Percentiles rank a stretch among this genome's conserved stretches.
These are phyloP conservation scores for Aspergillus diversus DNA, from an alignment of 495 filamentous ascomycete species.

Conservation along the genomic window DNA sequence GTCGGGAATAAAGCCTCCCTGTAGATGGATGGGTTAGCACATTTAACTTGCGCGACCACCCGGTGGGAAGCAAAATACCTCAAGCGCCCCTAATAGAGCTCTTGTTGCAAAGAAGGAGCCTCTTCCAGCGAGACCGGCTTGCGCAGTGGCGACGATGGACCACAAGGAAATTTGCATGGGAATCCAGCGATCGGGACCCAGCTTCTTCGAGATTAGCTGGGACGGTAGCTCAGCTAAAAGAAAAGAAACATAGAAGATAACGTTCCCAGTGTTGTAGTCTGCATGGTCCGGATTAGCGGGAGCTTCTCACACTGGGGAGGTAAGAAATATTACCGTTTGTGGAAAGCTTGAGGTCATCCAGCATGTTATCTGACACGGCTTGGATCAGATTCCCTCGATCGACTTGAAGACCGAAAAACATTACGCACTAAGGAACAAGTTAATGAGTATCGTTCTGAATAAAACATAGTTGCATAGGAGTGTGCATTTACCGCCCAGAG, in stretches of 20 bases:
- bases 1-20: slow-evolving; percentile 61
- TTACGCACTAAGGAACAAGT: slow-evolving; percentile 37
- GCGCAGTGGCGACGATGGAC: slow-evolving; percentile 66
- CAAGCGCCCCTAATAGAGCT: slow-evolving; percentile 66
- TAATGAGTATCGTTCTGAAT: background rate
- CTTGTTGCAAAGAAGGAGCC: slow-evolving; percentile 64
- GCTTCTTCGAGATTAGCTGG: slow-evolving; percentile 64
- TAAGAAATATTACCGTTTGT: slow-evolving; percentile 56
- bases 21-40: background rate
- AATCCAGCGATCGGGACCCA: slow-evolving; percentile 80
- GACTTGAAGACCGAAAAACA: slow-evolving; percentile 64
- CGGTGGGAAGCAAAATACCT: slow-evolving; percentile 6
- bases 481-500: slow-evolving; percentile 53
- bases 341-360: slow-evolving; percentile 55
- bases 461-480: background rate
- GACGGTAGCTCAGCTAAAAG: slow-evolving; percentile 67
- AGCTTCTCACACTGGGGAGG: slow-evolving; percentile 25
- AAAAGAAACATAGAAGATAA: slow-evolving; percentile 56
- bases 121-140: slow-evolving; percentile 61
- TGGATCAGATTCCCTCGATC: slow-evolving; percentile 61
- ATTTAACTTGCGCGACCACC: background rate
- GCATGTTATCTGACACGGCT: slow-evolving; percentile 58
- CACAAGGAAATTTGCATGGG: slow-evolving; percentile 75
- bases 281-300: slow-evolving; percentile 54
- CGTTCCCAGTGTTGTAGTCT: slow-evolving; percentile 31